Evolutionary conservation across 345 rosid genomes (phyloP).

Genomic region (Anacardium occidentale): DNA sequence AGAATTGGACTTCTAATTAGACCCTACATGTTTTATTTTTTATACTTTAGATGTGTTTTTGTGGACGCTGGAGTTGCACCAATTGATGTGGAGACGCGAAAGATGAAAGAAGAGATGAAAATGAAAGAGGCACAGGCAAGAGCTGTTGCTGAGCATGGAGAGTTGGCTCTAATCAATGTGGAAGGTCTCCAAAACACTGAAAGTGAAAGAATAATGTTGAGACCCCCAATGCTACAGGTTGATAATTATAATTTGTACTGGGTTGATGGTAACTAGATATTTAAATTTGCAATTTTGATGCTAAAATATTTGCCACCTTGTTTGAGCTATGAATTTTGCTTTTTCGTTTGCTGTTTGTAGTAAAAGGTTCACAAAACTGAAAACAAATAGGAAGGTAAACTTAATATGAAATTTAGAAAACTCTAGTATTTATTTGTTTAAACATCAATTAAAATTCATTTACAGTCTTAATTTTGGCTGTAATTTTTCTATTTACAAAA

Average conservation of each 20-base stretch:
- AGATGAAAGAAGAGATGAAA: constrained; percentile 87
- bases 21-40: constrained; percentile 10
- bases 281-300: background rate
- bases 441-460: too few relatives aligned
- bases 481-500: too few relatives aligned
- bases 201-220: constrained; percentile 70
- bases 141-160: constrained; percentile 95
- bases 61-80: constrained; percentile 96
- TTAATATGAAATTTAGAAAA: too few relatives aligned
- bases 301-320: background rate
- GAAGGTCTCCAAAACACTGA: constrained; percentile 60
- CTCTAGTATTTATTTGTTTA: too few relatives aligned
- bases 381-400: too few relatives aligned
- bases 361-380: too few relatives aligned
- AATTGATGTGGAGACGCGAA: constrained; percentile 83
- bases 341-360: background rate
- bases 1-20: background rate
- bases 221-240: constrained; percentile 98
- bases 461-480: too few relatives aligned
- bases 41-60: constrained; percentile 77
- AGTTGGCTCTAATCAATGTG: constrained; percentile 83
- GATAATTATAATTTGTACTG: constrained; percentile 3
- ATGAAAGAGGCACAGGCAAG: constrained; percentile 84
- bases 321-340: background rate
- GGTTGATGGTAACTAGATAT: background rate